A percentile compares a stretch with the other conserved stretches of the same genome.
Conservation (phyloP, 768 basidiomycete genomes). For the Boletus rubropictus region DNA sequence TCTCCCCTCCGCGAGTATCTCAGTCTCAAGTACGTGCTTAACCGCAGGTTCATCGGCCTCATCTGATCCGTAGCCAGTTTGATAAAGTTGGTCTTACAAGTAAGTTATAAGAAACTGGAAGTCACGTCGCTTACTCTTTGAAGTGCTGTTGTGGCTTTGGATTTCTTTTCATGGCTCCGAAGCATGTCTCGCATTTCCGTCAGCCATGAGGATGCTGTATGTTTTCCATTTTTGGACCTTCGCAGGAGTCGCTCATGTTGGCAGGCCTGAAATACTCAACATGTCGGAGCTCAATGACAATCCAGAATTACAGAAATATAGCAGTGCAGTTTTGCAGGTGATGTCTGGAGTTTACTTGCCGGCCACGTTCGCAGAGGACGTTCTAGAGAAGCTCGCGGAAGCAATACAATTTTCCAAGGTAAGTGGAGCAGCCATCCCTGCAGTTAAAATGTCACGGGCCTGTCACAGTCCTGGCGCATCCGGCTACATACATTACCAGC, state of each 20-base stretch:
- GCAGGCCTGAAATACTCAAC: constrained; percentile 78
- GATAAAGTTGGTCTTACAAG: constrained; percentile 86
- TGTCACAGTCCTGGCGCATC: constrained; percentile 78
- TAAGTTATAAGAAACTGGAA: constrained; percentile 29
- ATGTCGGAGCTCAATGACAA: constrained; percentile 90
- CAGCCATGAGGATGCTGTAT: constrained; percentile 70
- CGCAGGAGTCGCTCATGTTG: constrained; percentile 5
- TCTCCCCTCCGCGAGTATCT: constrained; percentile 80
- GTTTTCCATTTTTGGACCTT: constrained; percentile 26
- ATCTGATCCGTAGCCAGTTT: constrained; percentile 44
- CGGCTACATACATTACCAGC: constrained; percentile 84
- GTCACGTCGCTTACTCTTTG: constrained; percentile 14
- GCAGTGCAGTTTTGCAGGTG: constrained; percentile 74
- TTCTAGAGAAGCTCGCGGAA: constrained; percentile 55
- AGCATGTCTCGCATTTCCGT: constrained; percentile 72
- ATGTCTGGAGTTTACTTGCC: constrained; percentile 79
- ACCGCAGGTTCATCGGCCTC: background rate
- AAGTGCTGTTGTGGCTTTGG: constrained; percentile 80
- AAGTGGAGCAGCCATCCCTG: constrained; percentile 19
- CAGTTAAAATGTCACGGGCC: constrained; percentile 9
- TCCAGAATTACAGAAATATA: constrained; percentile 74
- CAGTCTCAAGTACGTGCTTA: constrained; percentile 58
- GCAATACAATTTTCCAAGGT: constrained; percentile 79
- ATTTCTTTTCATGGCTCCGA: constrained; percentile 67
- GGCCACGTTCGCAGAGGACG: constrained; percentile 52